These are phyloP conservation scores for Russula vinacea DNA, from an alignment of 768 basidiomycete genomes.

Conservation along the genomic window DNA sequence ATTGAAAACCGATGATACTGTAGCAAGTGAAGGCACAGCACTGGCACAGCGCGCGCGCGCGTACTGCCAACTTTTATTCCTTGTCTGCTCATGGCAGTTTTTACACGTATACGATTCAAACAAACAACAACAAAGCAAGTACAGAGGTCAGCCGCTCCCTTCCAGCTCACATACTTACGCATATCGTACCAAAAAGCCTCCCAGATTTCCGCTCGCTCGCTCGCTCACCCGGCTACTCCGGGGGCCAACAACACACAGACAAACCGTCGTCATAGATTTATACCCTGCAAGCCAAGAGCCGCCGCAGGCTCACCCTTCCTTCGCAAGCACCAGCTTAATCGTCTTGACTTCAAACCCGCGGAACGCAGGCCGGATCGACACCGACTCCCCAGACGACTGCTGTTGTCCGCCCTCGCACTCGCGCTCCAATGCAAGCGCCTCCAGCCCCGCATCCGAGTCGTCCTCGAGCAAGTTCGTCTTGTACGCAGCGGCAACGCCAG, in stretches of 20 bases:
- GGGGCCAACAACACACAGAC: no score
- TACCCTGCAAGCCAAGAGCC: neutral
- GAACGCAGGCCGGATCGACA: slow-evolving; percentile 61
- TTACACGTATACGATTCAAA: neutral
- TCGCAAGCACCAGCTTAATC: slow-evolving; percentile 56
- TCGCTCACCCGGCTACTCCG: neutral
- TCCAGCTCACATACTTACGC: neutral
- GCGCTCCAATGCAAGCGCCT: slow-evolving; percentile 41
- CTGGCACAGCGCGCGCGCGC: no score
- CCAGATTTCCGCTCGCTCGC: no score
- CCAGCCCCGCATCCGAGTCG: slow-evolving; percentile 44
- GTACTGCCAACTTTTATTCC: no score
- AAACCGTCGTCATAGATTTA: neutral
- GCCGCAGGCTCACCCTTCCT: slow-evolving; percentile 5
- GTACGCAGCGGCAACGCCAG: slow-evolving; percentile 56
- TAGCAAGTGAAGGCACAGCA: no score
- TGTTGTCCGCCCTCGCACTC: slow-evolving; percentile 31
- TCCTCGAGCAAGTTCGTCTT: slow-evolving; percentile 87
- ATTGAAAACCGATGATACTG: no score
- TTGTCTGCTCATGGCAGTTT: no score
- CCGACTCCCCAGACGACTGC: slow-evolving; percentile 30
- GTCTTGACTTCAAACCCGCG: slow-evolving; percentile 91
- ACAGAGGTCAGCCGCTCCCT: neutral
- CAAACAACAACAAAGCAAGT: neutral
- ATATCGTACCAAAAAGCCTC: neutral